phyloP scores from a whole-genome alignment of 345 rosid genomes.

The Pelargonium nanum region DNA sequence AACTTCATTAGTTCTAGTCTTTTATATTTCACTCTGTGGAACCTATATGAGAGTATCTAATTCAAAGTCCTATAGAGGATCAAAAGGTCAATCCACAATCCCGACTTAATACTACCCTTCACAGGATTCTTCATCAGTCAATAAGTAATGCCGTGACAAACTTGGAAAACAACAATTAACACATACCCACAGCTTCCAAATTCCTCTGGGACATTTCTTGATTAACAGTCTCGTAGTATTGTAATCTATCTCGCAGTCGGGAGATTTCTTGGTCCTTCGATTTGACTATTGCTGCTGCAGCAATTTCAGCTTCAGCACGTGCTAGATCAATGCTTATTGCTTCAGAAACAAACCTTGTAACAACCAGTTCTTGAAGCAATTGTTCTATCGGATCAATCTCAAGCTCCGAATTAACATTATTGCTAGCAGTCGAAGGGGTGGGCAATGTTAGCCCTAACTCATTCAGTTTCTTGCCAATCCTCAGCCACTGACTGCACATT shows the following conservation, averaged over 20 bases:
- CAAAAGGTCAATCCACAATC: background rate
- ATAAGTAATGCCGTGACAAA: background rate
- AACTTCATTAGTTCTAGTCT: background rate
- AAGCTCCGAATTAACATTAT: background rate
- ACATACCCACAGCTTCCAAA: background rate
- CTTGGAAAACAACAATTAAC: background rate
- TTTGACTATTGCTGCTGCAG: background rate
- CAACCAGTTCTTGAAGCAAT: background rate
- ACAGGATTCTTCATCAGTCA: no score
- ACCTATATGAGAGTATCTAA: background rate
- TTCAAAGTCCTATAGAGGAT: background rate
- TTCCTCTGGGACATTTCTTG: slow-evolving; percentile 1
- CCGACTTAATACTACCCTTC: no score
- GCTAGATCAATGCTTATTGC: background rate
- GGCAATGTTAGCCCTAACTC: background rate
- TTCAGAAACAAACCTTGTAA: background rate
- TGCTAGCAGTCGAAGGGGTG: background rate
- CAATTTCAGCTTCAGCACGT: background rate
- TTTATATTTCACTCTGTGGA: background rate
- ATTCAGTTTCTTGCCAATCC: background rate
- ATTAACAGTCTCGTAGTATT: slow-evolving; percentile 1
- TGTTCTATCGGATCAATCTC: background rate
- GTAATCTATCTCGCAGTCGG: background rate
- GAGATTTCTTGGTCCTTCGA: background rate
- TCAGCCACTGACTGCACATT: background rate